These are phyloP conservation scores for Quercus lobata DNA, from an alignment of 331 rosid species.

Conservation along the genomic window DNA sequence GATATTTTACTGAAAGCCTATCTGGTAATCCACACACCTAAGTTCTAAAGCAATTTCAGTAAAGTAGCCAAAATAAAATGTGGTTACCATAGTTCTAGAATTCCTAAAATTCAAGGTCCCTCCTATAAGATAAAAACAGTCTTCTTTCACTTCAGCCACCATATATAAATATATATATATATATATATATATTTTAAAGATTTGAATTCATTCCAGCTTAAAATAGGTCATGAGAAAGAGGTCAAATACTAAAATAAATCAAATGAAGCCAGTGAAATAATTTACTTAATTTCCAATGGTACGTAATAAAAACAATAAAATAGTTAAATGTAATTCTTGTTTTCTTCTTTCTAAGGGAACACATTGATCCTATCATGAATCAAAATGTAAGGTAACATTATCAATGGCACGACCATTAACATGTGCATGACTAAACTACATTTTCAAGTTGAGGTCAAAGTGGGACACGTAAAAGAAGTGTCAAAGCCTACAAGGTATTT, in stretches of 20 bases:
- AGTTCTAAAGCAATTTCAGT: not conserved
- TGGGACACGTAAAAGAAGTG: not conserved
- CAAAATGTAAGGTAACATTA: not conserved
- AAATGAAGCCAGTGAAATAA: too few relatives aligned
- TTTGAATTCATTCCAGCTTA: too few relatives aligned
- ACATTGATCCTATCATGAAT: not conserved
- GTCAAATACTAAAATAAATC: too few relatives aligned
- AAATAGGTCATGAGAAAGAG: too few relatives aligned
- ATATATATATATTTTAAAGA: too few relatives aligned
- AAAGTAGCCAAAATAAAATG: not conserved
- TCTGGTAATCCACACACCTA: not conserved
- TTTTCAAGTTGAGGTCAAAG: not conserved
- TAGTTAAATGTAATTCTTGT: too few relatives aligned
- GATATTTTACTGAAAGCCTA: not conserved
- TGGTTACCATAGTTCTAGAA: not conserved
- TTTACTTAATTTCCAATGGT: too few relatives aligned
- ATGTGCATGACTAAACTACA: not conserved
- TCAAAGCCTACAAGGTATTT: not conserved
- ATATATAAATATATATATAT: too few relatives aligned
- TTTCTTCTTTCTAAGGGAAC: too few relatives aligned
- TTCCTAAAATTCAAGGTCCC: not conserved
- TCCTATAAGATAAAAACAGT: not conserved
- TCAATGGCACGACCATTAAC: not conserved
- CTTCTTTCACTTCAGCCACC: too few relatives aligned
- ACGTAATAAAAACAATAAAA: too few relatives aligned